These are phyloP conservation scores for Halophytophthora polymorphica DNA, from an alignment of 352 stramenopile species.

Conservation along the genomic window DNA sequence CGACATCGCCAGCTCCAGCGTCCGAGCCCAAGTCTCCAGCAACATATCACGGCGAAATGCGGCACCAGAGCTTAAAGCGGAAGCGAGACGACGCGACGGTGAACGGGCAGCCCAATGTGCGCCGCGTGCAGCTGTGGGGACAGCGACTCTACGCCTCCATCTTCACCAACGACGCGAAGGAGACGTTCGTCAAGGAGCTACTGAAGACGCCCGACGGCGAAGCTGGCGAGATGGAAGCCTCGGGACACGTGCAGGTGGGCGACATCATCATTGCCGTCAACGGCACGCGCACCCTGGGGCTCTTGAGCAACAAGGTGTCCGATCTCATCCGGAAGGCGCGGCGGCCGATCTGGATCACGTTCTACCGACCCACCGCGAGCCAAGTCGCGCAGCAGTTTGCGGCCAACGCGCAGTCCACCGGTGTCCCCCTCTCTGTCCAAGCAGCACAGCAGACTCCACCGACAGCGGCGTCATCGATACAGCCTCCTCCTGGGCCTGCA, in stretches of 20 bases:
- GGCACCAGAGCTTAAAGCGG: constrained; percentile 34
- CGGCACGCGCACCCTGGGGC: constrained; percentile 21
- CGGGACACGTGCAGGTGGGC: constrained; percentile 39
- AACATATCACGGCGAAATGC: constrained; percentile 30
- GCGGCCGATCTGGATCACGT: constrained; percentile 45
- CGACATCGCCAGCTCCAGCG: too few species aligned
- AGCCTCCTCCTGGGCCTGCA: background rate
- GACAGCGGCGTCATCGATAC: background rate
- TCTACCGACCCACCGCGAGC: constrained; percentile 28
- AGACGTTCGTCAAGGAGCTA: constrained; percentile 56
- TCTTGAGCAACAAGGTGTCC: constrained; percentile 40
- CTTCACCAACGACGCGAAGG: constrained; percentile 39
- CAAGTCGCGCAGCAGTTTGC: constrained; percentile 1
- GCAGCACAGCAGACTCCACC: background rate
- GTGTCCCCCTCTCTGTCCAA: too few species aligned
- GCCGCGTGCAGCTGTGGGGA: constrained; percentile 50
- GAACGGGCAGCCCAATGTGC: constrained; percentile 1
- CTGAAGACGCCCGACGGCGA: constrained; percentile 40
- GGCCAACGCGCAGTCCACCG: background rate
- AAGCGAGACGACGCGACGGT: constrained; percentile 28
- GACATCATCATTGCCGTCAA: constrained; percentile 62
- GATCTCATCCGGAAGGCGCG: constrained; percentile 43
- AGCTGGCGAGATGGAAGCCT: constrained; percentile 60
- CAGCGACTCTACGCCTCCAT: constrained; percentile 67
- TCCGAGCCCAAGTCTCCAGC: background rate